phyloP scores from a whole-genome alignment of 371 early-diverging fungal genomes.

The Thermomucor indicae-seudaticae region DNA sequence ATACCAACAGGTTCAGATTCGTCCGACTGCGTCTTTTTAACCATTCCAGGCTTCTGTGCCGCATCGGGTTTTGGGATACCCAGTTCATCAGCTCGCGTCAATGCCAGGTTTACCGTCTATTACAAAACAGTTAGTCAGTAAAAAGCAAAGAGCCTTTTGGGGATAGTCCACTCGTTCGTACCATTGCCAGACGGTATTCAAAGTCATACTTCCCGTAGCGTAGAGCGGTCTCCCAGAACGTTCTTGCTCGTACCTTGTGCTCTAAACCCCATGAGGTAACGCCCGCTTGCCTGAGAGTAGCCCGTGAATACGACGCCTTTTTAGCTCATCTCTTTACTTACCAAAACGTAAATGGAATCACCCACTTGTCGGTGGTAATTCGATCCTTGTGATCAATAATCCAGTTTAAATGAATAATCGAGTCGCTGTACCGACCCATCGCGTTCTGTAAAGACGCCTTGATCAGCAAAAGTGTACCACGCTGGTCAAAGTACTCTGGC shows the following conservation, averaged over 20 bases:
- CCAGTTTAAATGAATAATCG: conserved; percentile 54
- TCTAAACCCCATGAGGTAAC: conserved; percentile 45
- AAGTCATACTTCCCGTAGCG: conserved; percentile 43
- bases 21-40: too few relatives aligned
- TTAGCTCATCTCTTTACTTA: conserved; percentile 9
- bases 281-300: conserved; percentile 36
- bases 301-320: neutral
- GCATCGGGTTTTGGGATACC: conserved; percentile 21
- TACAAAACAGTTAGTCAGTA: neutral
- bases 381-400: conserved; percentile 53
- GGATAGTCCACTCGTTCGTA: conserved; percentile 17
- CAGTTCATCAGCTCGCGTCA: conserved; percentile 38
- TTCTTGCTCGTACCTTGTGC: conserved; percentile 30
- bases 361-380: conserved; percentile 51
- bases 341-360: conserved; percentile 61
- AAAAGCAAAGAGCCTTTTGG: neutral
- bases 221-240: conserved; percentile 41
- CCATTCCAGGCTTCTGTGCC: too few relatives aligned
- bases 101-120: conserved; percentile 38
- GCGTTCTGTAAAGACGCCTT: conserved; percentile 37
- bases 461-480: conserved; percentile 37
- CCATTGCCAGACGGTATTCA: conserved; percentile 43
- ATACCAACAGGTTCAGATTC: too few relatives aligned
- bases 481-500: conserved; percentile 43
- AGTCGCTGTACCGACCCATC: conserved; percentile 29